Percentiles rank a stretch among this genome's conserved stretches.
Evolutionary conservation across 441 rosid genomes (phyloP).

Genomic region (Pelargonium myrrhifolium): DNA sequence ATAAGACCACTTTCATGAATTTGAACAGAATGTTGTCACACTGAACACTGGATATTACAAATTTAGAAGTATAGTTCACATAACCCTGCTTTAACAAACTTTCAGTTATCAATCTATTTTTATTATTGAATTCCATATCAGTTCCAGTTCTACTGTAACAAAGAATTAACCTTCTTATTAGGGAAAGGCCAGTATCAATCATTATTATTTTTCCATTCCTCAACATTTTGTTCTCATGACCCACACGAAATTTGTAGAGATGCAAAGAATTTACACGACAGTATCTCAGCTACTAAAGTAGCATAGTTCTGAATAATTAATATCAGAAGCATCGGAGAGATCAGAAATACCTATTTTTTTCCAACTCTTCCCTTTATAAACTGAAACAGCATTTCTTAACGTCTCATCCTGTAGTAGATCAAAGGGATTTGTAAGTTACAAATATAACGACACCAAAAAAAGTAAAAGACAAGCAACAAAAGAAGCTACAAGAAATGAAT

Average conservation of each 20-base stretch:
- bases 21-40: not conserved
- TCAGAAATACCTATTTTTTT: conserved; percentile 69
- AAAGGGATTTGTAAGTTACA: conserved; percentile 11
- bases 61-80: not conserved
- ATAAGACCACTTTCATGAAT: conserved; percentile 8
- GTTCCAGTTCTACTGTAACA: no score
- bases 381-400: conserved; percentile 69
- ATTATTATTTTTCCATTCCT: not conserved
- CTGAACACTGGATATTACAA: not conserved
- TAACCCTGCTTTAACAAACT: not conserved
- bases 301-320: conserved; percentile 4
- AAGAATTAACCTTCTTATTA: no score
- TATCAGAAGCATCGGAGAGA: conserved; percentile 9
- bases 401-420: conserved; percentile 72
- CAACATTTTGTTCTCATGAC: not conserved
- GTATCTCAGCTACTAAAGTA: not conserved
- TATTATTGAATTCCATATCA: no score
- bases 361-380: conserved; percentile 83
- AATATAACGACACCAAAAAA: not conserved
- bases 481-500: not conserved
- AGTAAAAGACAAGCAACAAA: not conserved
- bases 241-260: not conserved
- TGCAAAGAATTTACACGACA: not conserved
- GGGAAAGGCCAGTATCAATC: no score
- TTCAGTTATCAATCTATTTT: no score